Percentiles rank a stretch among this genome's conserved stretches.
These are phyloP conservation scores for Entomophthora muscae DNA, from an alignment of 371 early-diverging fungal species.

Conservation along the genomic window DNA sequence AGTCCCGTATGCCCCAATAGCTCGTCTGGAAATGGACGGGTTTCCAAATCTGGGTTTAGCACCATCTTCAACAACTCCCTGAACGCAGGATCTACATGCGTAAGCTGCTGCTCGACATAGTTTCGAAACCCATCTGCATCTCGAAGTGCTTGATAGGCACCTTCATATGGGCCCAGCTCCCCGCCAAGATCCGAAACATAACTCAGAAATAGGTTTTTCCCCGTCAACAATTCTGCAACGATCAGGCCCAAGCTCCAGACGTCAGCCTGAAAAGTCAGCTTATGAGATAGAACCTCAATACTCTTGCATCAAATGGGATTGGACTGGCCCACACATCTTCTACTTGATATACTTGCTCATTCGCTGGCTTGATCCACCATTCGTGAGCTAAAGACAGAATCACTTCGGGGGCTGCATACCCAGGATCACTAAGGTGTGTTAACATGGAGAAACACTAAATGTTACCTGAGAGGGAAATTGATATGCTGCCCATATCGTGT, in stretches of 20 bases:
- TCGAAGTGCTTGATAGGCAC: conserved; percentile 5
- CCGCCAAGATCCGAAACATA: background rate
- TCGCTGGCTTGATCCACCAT: conserved; percentile 9
- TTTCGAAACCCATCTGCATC: conserved; percentile 10
- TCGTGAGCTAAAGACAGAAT: conserved; percentile 1
- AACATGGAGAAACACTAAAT: background rate
- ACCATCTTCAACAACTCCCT: conserved; percentile 47
- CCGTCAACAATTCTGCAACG: conserved; percentile 29
- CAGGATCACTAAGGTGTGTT: conserved; percentile 14
- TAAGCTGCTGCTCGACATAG: conserved; percentile 21
- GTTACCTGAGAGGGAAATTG: conserved; percentile 42
- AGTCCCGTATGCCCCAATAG: background rate
- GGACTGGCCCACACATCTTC: background rate
- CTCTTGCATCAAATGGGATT: background rate
- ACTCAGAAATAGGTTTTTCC: conserved; percentile 12
- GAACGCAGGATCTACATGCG: conserved; percentile 33
- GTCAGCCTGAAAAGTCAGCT: conserved; percentile 20
- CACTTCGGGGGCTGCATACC: conserved; percentile 22
- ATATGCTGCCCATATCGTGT: conserved; percentile 32
- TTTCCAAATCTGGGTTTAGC: conserved; percentile 34
- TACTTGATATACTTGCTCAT: background rate
- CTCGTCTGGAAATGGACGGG: conserved; percentile 6
- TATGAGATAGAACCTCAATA: background rate
- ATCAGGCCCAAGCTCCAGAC: conserved; percentile 40
- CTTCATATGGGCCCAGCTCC: background rate